Evolutionary conservation across 306 rosid genomes (phyloP), one percentile per base, ranked within the genome.

Genomic region (Fragaria iinumae): DNA sequence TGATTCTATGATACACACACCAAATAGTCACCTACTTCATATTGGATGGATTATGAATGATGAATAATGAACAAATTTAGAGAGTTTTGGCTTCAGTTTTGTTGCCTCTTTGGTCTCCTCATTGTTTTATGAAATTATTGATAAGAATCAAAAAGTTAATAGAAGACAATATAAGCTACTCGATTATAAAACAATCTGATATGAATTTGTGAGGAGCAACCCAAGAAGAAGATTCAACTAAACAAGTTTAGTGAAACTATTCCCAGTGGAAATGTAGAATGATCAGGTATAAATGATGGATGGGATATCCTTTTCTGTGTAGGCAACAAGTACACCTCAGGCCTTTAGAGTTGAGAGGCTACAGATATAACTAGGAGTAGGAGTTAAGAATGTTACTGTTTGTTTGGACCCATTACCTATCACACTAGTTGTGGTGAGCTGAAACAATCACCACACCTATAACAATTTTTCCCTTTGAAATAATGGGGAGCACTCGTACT

Each of bases 231-330:
- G 32, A 29, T 71, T 50, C 6, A 43, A 72, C 16, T 2, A 12
- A 66, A 21, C 10, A 67, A 25, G 38, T 12, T 59, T 3, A 43
- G 10, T 38, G 45, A 71, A 8, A 14, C 25, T 12, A 47, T 50
- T n/a, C 7, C 9, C 12, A 48, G 23, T 0, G 38, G n/a, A 39
- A 45, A 29, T 1, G 20, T 6, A 25, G 56, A 23, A 72, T 59
- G 41, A 14, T 32, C 43, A 63, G 62, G 16, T 6, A 50, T 55
- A 55, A 2, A 55, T 8, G 79, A 83, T 76, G 76, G 98, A 87
- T 95, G 89, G 73, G 62, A 92, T 87, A 84, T 95, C 99, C 85
- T 79, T 88, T 77, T 95, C 98, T 83, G 60, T 89, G 82, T 87
- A 82, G 98, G 84, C 93, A 74, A 82, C 66, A 81, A 76, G 97